Evolutionary conservation across 2,329 filamentous ascomycete genomes (phyloP), one percentile per base, ranked within the genome.

Genomic region (Exophiala aquamarina): DNA sequence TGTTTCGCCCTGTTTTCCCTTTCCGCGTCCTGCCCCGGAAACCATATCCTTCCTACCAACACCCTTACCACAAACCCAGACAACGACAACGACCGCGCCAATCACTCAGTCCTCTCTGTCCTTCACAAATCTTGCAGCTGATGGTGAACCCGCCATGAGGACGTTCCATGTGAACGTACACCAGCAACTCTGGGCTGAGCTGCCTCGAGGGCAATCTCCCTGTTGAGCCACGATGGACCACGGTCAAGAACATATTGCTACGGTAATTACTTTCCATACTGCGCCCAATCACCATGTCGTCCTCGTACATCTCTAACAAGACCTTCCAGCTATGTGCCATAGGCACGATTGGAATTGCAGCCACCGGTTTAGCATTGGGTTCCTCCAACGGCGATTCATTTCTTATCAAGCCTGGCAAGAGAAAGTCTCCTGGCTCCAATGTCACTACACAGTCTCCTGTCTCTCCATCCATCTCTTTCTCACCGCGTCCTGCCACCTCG

Each of bases 341-440:
- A 64, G 79, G 79, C 71, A 81, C 79, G 60, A 71, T 82, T 67
- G 79, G 78, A 64, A 73, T 81, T 56, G 81, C 80, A 56, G 74
- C 77, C 47, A 71, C 79, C 48, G 81, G 81, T 52, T 70, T 80
- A 56, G 76, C 77, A 46, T 71, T 82, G 59, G 79, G 75, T 61
- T 75, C 74, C 57, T 71, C 72, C 47, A 70, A 75, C 58, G 48
- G 40, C 44, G 49, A 58, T 18, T 47, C 54, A 29, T 47, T 47
- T 34, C 38, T 52, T 9, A 48, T 55, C 15, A 52, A 47, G 37
- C 55, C 55, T 31, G 57, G 57, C 50, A 71, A 67, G 61, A 67
- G 63, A 59, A 70, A 68, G 60, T 57, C 63, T 50, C 60, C 60
- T 35, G 52, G 56, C 18, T 62, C 64, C 54, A 59, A 63, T 58